Evolutionary conservation across 129 eudicot genomes (phyloP), one percentile per base, ranked within the genome.

Genomic region (Artemisia tridentata): DNA sequence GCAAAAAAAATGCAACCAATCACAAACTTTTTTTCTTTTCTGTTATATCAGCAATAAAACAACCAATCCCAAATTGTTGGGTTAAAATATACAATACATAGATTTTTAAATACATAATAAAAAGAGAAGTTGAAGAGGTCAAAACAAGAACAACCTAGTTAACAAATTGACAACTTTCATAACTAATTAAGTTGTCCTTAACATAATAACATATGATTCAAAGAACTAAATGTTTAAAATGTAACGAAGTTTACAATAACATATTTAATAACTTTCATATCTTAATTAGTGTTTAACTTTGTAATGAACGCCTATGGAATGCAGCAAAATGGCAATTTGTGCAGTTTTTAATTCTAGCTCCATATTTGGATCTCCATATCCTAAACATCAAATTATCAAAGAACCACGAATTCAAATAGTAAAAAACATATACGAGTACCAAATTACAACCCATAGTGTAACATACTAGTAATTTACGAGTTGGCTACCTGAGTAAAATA

Each of bases 381-480:
- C 41, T 5, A 31, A 31, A 31, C 41, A 31, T 31, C 41, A 31
- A 31, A 5, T 31, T 31, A 31, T 31, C 41, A 31, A 27, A 27
- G 31, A 27, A 27, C 31, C 31, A 27, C 5, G 31, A 27, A 3
- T 27, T 27, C 31, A 27, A 27, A 50, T 7, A 2, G 2, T 7
- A 15, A 48, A 14, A 25, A 48, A 67, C 23, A 50, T 17, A 25
- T 17, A 21, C 23, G 23, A 21, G 29, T 20, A 23, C 11, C 62
- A 34, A 5, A 52, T 3, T 58, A 6, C 45, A 47, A 45, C 45
- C 75, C 67, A 55, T 43, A 57, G 59, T 58, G n/a, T 57, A 20
- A 57, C 17, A 43, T 34, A 7, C 2, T 38, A 38, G 45, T 38
- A 11, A 38, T 38, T 38, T 38, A 38, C 11, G 8, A 1, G 10